Conservation (phyloP, 768 basidiomycete species). For the Amanita muscaria region DNA sequence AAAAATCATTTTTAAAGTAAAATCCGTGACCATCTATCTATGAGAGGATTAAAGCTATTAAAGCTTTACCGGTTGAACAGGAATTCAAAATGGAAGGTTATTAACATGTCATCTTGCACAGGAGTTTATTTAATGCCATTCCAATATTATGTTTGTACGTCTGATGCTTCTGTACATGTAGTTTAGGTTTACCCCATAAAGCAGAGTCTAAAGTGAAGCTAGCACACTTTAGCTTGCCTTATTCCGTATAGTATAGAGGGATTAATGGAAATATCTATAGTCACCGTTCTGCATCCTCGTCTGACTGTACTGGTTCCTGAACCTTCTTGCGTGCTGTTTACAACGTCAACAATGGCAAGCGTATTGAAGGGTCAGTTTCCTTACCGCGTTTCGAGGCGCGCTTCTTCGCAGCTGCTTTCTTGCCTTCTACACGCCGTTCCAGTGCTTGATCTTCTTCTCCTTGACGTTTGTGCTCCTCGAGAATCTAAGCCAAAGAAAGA, state of each 20-base stretch:
- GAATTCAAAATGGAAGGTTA: too few species aligned
- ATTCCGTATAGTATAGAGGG: neutral
- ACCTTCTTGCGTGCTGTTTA: conserved; percentile 16
- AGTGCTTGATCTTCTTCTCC: conserved; percentile 90
- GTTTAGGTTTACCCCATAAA: too few species aligned
- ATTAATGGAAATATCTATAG: neutral
- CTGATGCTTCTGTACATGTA: too few species aligned
- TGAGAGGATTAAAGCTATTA: too few species aligned
- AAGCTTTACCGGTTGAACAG: too few species aligned
- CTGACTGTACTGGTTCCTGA: conserved; percentile 11
- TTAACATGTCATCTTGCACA: too few species aligned
- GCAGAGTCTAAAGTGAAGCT: too few species aligned
- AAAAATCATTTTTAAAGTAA: too few species aligned
- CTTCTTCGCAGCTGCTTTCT: conserved; percentile 75
- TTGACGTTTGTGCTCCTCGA: conserved; percentile 74
- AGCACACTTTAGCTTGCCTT: too few species aligned
- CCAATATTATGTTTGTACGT: too few species aligned
- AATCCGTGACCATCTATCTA: too few species aligned
- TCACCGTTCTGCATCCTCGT: conserved; percentile 8
- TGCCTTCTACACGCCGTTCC: conserved; percentile 77
- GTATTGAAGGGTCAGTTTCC: conserved; percentile 5
- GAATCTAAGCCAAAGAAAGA: conserved; percentile 43
- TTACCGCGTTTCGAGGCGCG: conserved; percentile 43
- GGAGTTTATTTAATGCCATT: too few species aligned
- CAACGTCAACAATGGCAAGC: neutral